Evolutionary conservation across 2,329 filamentous ascomycete species (phyloP).

Genomic region (Helicocarpus griseus): DNA sequence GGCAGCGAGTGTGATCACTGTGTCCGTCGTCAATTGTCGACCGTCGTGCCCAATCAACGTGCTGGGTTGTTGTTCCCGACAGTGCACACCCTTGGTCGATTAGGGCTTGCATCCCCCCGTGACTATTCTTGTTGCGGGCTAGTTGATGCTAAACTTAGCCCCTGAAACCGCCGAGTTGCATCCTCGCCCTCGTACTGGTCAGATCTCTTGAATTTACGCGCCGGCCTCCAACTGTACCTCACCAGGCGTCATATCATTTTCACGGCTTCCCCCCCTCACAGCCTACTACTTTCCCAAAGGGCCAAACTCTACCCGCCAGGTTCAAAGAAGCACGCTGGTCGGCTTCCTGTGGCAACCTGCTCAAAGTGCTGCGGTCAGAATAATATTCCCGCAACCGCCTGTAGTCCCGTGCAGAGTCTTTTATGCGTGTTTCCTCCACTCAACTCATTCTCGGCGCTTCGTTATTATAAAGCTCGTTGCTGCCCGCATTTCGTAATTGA

Average conservation of each 20-base stretch:
- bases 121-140: conserved; percentile 8
- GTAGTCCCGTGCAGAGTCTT: neutral
- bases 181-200: neutral
- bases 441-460: neutral
- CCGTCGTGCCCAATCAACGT: neutral
- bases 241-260: neutral
- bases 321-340: conserved; percentile 4
- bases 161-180: neutral
- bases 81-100: neutral
- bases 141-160: conserved; percentile 11
- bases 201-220: conserved; percentile 7
- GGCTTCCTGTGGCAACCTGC: neutral
- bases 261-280: neutral
- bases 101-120: neutral
- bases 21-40: neutral
- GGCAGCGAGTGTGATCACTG: conserved; percentile 4
- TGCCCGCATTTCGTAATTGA: neutral
- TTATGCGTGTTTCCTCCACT: neutral
- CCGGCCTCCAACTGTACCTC: neutral
- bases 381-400: neutral
- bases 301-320: neutral
- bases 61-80: neutral
- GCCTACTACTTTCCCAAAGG: neutral
- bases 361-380: neutral
- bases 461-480: neutral